Percentiles rank a stretch among this genome's conserved stretches.
phyloP scores from a whole-genome alignment of 345 rosid genomes.

The Ceriops decandra region DNA sequence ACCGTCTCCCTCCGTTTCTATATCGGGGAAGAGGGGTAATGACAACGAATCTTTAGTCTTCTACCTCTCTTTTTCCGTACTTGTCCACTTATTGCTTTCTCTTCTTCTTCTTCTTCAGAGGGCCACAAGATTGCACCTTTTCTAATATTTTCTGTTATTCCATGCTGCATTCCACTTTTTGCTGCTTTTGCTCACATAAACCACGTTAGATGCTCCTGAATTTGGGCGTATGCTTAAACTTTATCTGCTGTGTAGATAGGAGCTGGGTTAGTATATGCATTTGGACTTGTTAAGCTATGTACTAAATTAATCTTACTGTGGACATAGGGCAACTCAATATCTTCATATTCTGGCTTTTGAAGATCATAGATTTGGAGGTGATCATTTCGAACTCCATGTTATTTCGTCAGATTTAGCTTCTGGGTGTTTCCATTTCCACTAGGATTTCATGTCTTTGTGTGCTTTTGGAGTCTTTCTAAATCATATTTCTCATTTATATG shows the following conservation, averaged over 20 bases:
- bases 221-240: neutral
- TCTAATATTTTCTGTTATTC: slow-evolving; percentile 6
- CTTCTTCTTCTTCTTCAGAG: slow-evolving; percentile 11
- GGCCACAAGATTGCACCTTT: slow-evolving; percentile 1
- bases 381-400: slow-evolving; percentile 3
- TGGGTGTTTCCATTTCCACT: slow-evolving; percentile 4
- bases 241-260: neutral
- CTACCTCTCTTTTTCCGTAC: neutral
- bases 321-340: neutral
- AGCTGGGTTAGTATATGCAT: slow-evolving; percentile 12
- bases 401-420: slow-evolving; percentile 15
- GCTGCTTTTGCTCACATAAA: neutral
- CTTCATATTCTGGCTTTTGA: neutral
- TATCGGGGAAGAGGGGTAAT: neutral
- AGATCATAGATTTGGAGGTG: slow-evolving; percentile 9
- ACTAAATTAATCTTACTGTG: slow-evolving; percentile 9
- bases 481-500: neutral
- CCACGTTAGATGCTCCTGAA: slow-evolving; percentile 3
- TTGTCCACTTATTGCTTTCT: slow-evolving; percentile 5
- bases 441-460: neutral
- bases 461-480: neutral
- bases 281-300: slow-evolving; percentile 4
- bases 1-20: neutral
- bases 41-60: slow-evolving; percentile 20
- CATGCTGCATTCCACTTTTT: slow-evolving; percentile 13